Evolutionary conservation across 164 flowering plant species (phyloP), one percentile per base, ranked within the genome.

Genomic region (Nymphaea thermarum): DNA sequence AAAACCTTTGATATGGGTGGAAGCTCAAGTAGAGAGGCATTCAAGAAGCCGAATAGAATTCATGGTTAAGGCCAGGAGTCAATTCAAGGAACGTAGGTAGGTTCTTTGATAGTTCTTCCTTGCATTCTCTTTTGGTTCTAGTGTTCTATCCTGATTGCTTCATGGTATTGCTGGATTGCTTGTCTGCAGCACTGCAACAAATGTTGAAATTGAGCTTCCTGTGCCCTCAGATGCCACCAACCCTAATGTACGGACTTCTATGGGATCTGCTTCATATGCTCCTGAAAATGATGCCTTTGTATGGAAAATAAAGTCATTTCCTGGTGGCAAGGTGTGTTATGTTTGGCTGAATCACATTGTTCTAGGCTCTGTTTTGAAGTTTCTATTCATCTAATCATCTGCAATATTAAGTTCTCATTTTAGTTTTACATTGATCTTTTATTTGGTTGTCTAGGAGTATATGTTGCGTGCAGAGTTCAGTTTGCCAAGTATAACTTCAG

Each of bases 71-170:
- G 93, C 98, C 5, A 77, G 96, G 70, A 90, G 98, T 78, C 99
- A 94, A 81, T 94, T 90, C 80, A 94, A 91, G 87, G 98, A 94
- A 82, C 96, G 99, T 0, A 94, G 99, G 98, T 92, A 77, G 64
- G 42, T 62, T 11, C n/a, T 14, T 0, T 67, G 41, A 43, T 51
- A 51, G 12, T 51, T 51, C 57, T 8, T 51, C 3, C 14, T 7
- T 51, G 3, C 14, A 51, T 64, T 4, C 61, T 47, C 36, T 62
- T 47, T 42, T 43, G 44, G 42, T 17, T 55, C 65, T 76, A 15
- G 57, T 51, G 5, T 10, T 51, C 8, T 5, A 51, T 51, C 57
- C 14, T 51, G 57, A 51, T 51, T 10, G 57, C 14, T 25, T 25
- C 36, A 15, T 51, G 57, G 15, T 51, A 51, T 51, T 51, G 14